These are phyloP conservation scores for Primulina tabacum DNA, from an alignment of 257 asterid species.

Conservation along the genomic window DNA sequence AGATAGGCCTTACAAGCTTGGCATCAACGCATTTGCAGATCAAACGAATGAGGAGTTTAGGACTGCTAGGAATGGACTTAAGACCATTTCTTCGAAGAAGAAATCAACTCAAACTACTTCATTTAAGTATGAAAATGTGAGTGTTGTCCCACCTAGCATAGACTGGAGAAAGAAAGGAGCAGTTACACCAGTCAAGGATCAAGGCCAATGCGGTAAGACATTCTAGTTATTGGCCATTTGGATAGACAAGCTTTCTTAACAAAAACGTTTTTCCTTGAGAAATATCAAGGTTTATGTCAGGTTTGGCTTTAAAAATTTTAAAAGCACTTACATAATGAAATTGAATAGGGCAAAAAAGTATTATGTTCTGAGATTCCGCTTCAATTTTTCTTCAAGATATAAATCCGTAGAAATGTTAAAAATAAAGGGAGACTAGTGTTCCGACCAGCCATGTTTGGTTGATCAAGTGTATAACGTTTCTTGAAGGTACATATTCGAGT, in stretches of 20 bases:
- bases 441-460: too few species aligned
- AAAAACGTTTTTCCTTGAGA: too few species aligned
- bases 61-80: slow-evolving; percentile 8
- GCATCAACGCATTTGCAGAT: slow-evolving; percentile 30
- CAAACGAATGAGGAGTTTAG: slow-evolving; percentile 25
- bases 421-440: too few species aligned
- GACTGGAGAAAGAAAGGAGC: slow-evolving; percentile 64
- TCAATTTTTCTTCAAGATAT: too few species aligned
- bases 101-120: neutral
- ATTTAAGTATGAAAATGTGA: slow-evolving; percentile 27
- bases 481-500: too few species aligned
- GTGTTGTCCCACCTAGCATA: slow-evolving; percentile 25
- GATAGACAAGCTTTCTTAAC: neutral
- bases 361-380: too few species aligned
- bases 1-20: slow-evolving; percentile 20
- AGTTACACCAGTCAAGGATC: slow-evolving; percentile 51
- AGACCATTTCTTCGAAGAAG: neutral
- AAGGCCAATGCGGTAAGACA: slow-evolving; percentile 61
- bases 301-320: too few species aligned
- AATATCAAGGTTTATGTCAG: too few species aligned
- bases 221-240: neutral
- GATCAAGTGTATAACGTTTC: too few species aligned
- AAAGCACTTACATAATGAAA: too few species aligned
- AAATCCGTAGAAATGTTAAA: too few species aligned
- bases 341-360: too few species aligned